Conservation (phyloP, 129 eudicot species). For the Sambucus nigra region DNA sequence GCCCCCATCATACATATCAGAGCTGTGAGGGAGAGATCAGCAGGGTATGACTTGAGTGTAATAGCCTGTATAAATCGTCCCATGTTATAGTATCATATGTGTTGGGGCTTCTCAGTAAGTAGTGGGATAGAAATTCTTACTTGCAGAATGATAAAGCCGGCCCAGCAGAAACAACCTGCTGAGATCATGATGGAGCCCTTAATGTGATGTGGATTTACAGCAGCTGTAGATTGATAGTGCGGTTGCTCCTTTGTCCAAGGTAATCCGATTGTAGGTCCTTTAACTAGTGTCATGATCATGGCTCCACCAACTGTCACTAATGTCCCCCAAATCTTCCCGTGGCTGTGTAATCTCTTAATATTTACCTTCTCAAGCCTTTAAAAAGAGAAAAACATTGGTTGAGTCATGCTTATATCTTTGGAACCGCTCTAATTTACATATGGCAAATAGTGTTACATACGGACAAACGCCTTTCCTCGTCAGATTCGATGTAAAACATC, state of each 20-base stretch:
- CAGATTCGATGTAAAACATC: too few relatives aligned
- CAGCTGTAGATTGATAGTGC: constrained; percentile 11
- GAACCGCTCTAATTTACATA: not conserved
- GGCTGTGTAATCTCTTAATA: constrained; percentile 45
- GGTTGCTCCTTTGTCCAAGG: constrained; percentile 40
- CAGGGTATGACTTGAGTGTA: constrained; percentile 37
- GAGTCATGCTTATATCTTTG: not conserved
- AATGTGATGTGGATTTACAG: constrained; percentile 26
- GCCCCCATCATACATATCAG: constrained; percentile 32
- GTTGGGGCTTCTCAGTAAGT: too few relatives aligned
- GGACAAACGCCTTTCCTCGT: too few relatives aligned
- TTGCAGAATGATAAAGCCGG: constrained; percentile 36
- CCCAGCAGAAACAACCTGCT: constrained; percentile 66
- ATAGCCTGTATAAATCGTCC: constrained; percentile 20
- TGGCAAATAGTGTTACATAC: not conserved
- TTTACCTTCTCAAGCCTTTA: constrained; percentile 70
- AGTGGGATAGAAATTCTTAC: not conserved
- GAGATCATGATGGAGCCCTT: constrained; percentile 72
- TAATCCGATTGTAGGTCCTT: constrained; percentile 48
- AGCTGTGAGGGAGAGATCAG: constrained; percentile 32
- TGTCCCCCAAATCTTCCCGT: constrained; percentile 71
- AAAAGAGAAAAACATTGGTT: not conserved
- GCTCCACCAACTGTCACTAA: constrained; percentile 77
- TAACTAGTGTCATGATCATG: constrained; percentile 70
- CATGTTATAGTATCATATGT: too few relatives aligned